Evolutionary conservation across 225 moss, liverwort and hornwort species (phyloP), one percentile per base, ranked within the genome.

Genomic region (Neckera pumila): DNA sequence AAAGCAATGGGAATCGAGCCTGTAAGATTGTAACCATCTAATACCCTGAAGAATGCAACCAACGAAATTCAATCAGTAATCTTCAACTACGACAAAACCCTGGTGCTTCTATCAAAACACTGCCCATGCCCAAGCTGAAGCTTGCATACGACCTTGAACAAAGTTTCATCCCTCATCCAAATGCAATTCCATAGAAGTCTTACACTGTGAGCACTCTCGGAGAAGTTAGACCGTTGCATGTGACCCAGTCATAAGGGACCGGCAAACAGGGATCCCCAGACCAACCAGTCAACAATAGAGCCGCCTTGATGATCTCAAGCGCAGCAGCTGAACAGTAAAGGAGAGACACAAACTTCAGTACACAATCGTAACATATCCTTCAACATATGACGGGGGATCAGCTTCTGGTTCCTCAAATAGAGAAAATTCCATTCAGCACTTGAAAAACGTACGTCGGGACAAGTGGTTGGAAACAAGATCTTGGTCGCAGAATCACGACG

Each of bases 181-280:
- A 76, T 0, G 33, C 49, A 65, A 16, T 51, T 49, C 43, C 34
- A 33, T 28, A 15, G 49, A 36, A 73, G 51, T 81, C 93, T 86
- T 88, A 93, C 92, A 93, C 87, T 71, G 51, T 22, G 28, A 17
- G 23, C 53, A 93, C 89, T 73, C 81, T 87, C 6, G 92, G 92
- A 71, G 81, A n/a, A 34, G 4, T 3, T 65, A 4, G 14, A 80
- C 0, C 0, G 22, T 49, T 71, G 84, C 93, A 93, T 57, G 30
- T 69, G 30, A 93, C 14, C 93, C 93, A 93, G 78, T 92, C 86
- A 11, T 69, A 33, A 36, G 92, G 76, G 31, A 89, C 27, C 60
- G 90, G 92, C 80, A 93, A 82, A 51, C 93, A 93, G 7, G 93
- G 93, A 49, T 93, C 92, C 65, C 93, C 92, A 76, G 89, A 86